phyloP scores from a whole-genome alignment of 495 filamentous ascomycete species.

The Letharia lupina region DNA sequence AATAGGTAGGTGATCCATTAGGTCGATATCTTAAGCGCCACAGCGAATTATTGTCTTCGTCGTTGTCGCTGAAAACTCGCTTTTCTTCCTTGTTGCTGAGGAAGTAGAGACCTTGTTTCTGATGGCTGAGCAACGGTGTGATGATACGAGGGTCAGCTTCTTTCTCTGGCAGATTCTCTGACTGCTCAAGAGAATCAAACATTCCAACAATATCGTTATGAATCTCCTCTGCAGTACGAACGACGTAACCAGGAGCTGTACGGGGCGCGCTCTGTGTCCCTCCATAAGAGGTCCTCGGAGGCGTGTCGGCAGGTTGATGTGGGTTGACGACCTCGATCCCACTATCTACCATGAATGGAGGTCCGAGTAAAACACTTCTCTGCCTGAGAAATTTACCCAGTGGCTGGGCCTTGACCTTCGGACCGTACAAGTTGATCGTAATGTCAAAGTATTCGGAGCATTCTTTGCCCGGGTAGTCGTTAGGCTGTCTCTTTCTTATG shows the following conservation, averaged over 20 bases:
- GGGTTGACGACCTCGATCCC: conserved; percentile 64
- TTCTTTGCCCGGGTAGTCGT: conserved; percentile 49
- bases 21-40: conserved; percentile 52
- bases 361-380: conserved; percentile 55
- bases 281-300: conserved; percentile 20
- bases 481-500: conserved; percentile 44
- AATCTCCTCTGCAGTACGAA: conserved; percentile 72
- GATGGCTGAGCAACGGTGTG: conserved; percentile 73
- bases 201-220: conserved; percentile 74
- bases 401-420: conserved; percentile 49
- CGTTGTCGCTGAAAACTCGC: conserved; percentile 44
- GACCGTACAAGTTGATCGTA: conserved; percentile 71
- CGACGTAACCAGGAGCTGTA: conserved; percentile 35
- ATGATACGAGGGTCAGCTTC: conserved; percentile 52
- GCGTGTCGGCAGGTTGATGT: conserved; percentile 40
- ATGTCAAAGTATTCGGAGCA: conserved; percentile 47
- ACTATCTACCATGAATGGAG: conserved; percentile 52
- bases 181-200: conserved; percentile 71
- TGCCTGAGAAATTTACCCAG: conserved; percentile 60
- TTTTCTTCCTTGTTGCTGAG: conserved; percentile 73
- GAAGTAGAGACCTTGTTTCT: conserved; percentile 86
- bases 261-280: conserved; percentile 18
- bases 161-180: conserved; percentile 67
- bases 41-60: conserved; percentile 57
- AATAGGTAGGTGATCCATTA: conserved; percentile 53